Evolutionary conservation across 163 green algal genomes (phyloP).

Genomic region (Scenedesmus sp.): DNA sequence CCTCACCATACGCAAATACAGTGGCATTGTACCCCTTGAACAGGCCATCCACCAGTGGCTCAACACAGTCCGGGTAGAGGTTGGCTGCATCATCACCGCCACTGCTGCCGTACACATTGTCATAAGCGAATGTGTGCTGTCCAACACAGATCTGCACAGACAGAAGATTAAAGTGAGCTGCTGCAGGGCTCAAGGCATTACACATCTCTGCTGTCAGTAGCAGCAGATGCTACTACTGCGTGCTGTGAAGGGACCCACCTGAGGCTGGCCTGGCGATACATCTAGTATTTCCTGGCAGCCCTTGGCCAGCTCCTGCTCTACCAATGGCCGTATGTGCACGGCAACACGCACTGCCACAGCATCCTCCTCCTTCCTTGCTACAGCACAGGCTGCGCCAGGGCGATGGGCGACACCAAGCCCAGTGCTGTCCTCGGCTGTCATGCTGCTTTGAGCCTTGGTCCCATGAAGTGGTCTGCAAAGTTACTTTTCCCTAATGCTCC

Average conservation of each 20-base stretch:
- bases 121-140: conserved; percentile 88
- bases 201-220: not conserved
- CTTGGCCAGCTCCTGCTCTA: conserved; percentile 81
- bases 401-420: not conserved
- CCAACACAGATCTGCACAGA: conserved; percentile 70
- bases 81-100: conserved; percentile 52
- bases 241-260: conserved; percentile 66
- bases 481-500: not conserved
- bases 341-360: conserved; percentile 76
- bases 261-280: conserved; percentile 75
- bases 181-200: not conserved
- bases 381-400: conserved; percentile 4
- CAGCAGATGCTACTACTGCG: not conserved
- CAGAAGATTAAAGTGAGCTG: not conserved
- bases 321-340: conserved; percentile 88
- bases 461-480: not conserved
- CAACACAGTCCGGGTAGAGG: conserved; percentile 87
- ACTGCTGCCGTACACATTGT: conserved; percentile 85
- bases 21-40: conserved; percentile 97
- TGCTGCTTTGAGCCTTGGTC: conserved; percentile 4
- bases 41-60: conserved; percentile 89
- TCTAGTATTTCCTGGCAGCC: conserved; percentile 78
- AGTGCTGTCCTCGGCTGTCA: conserved; percentile 8
- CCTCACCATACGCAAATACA: conserved; percentile 75
- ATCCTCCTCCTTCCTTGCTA: conserved; percentile 30